Evolutionary conservation across 2,329 filamentous ascomycete genomes (phyloP).

Genomic region (Colletotrichum cereale): DNA sequence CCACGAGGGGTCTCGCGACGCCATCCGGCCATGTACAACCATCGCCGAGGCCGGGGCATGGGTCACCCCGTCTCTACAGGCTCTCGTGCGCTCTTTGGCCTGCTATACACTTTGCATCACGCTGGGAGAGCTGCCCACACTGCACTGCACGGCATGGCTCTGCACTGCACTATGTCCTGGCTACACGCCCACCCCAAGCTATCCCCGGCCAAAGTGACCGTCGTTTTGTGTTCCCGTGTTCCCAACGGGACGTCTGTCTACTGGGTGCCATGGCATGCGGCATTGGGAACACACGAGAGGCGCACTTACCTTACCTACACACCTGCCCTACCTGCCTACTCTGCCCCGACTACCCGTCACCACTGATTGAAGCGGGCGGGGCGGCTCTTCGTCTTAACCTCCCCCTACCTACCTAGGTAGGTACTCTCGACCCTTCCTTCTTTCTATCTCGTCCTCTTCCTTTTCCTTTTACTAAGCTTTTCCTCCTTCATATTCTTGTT

Average conservation of each 20-base stretch:
- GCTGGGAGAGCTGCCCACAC: conserved; percentile 19
- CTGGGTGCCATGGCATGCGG: conserved; percentile 32
- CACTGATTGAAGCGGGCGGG: conserved; percentile 22
- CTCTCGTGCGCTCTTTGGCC: neutral
- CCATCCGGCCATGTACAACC: conserved; percentile 21
- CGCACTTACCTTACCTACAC: conserved; percentile 16
- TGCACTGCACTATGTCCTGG: conserved; percentile 9
- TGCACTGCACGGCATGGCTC: conserved; percentile 10
- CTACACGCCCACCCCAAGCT: conserved; percentile 23
- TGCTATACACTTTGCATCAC: neutral
- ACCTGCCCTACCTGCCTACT: conserved; percentile 13
- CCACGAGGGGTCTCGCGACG: conserved; percentile 29
- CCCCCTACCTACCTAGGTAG: neutral
- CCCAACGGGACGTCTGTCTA: conserved; percentile 25
- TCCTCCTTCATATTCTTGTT: neutral
- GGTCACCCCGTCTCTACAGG: conserved; percentile 16
- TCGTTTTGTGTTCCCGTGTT: conserved; percentile 31
- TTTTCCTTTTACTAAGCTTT: neutral
- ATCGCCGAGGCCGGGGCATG: conserved; percentile 17
- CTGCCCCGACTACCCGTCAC: conserved; percentile 23
- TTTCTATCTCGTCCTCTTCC: neutral
- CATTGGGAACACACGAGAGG: conserved; percentile 33
- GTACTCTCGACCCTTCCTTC: neutral
- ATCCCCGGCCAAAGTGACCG: conserved; percentile 22
- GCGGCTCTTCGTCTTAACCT: conserved; percentile 18